Evolutionary conservation across 2,329 filamentous ascomycete species (phyloP), one percentile per base, ranked within the genome.

Genomic region (Cytospora paraplurivora): DNA sequence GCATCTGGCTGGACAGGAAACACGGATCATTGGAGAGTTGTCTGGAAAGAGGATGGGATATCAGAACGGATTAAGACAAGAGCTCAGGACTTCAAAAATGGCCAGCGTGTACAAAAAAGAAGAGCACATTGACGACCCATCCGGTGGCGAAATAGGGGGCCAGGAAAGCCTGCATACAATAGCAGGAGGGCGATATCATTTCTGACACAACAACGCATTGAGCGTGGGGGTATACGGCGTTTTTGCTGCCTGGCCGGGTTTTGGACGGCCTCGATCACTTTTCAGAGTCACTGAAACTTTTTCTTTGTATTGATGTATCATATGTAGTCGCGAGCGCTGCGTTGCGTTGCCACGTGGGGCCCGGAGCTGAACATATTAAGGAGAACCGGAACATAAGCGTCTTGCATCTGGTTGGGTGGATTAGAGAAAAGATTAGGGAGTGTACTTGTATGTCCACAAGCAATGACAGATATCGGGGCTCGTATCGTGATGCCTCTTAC

Each of bases 161-260:
- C n/a, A n/a, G 44, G 27, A 27, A 47, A 47, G 27, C 49, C 34
- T 53, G 49, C 49, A 33, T 27, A 60, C 38, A 53, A 52, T 38
- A 47, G 59, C 32, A 19, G 27, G 32, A 19, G 44, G 44, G 44
- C n/a, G n/a, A 19, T 11, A 47, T 47, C 44, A 47, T 47, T 47
- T 47, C 44, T 47, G 44, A 47, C 44, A 47, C 44, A 47, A 27
- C n/a, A 47, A 47, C 44, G 44, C 44, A 47, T 47, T 47, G 17
- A 17, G 41, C 17, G 44, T 7, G 41, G 17, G 41, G 44, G 21
- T 19, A 47, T 8, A 47, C 44, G 44, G 44, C 44, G 44, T 47
- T 47, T 47, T 44, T 47, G 44, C 44, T 47, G 44, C 21, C 44
- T 21, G 44, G n/a, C 44, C 21, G 44, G 44, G n/a, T 19, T 10